Evolutionary conservation across 225 moss, liverwort and hornwort genomes (phyloP), one percentile per base, ranked within the genome.

Genomic region (Straminergon stramineum): DNA sequence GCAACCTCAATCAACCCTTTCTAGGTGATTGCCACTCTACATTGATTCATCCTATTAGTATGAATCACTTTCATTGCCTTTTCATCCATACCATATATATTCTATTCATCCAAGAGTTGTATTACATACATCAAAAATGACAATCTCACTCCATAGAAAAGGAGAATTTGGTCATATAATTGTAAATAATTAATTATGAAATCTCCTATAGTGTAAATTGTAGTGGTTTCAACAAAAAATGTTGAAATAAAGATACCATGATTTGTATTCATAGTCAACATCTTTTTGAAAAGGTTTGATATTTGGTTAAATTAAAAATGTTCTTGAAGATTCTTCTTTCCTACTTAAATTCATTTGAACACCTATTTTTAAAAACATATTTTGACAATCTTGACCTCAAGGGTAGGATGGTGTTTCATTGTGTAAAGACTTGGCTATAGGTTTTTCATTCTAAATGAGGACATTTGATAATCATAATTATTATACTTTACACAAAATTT

Each of bases 401-500:
- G 0, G 8, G 5, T 37, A 22, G 23, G 23, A 34, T 77, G 22
- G 14, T 6, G 2, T 55, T 23, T 35, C 1, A 1, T 3, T 31
- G 6, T 1, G 0, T 22, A 35, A 34, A 1, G 5, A 52, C 15
- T 0, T 77, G 1, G 3, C 11, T 0, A 9, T 0, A 10, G 0
- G 2, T 15, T 56, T 55, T 55, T 37, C 1, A 56, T 23, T 78
- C 1, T 24, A 24, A 56, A 9, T 1, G 3, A 53, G 9, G 22
- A 0, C 11, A 77, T 1, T 4, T 35, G 3, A 35, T 34, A 14
- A 77, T 13, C 0, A 13, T 34, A 21, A 11, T 15, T 8, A 41
- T 14, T 53, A 53, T 22, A 0, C 3, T 1, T 56, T 78, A 37
- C 0, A 20, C n/a, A 77, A 78, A 6, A 7, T 51, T 32, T 18